Conservation (phyloP, 495 filamentous ascomycete genomes). For the Clavariopsis aquatica region DNA sequence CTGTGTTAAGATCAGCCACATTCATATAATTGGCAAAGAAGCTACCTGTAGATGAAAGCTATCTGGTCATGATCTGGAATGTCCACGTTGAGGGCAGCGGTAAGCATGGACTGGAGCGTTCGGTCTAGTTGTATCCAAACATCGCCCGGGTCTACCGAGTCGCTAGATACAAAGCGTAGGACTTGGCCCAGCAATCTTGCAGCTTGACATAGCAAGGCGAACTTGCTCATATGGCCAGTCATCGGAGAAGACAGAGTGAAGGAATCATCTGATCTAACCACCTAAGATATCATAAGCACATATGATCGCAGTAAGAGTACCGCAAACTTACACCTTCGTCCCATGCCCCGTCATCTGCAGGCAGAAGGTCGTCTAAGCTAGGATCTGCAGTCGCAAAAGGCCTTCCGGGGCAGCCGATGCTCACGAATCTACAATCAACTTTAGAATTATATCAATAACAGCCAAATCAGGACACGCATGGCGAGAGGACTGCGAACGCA, state of each 20-base stretch:
- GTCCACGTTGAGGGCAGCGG: constrained; percentile 27
- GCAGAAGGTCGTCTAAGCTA: constrained; percentile 18
- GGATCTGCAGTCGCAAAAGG: constrained; percentile 28
- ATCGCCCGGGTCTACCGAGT: not conserved
- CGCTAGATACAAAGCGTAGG: constrained; percentile 7
- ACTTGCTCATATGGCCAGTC: constrained; percentile 27
- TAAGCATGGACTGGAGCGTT: constrained; percentile 44
- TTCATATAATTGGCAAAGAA: not conserved
- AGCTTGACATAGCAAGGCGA: constrained; percentile 29
- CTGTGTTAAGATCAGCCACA: not conserved
- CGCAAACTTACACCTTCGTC: constrained; percentile 24
- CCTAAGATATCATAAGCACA: constrained; percentile 7
- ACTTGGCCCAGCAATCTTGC: constrained; percentile 27
- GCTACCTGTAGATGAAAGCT: constrained; percentile 22
- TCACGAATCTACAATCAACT: constrained; percentile 18
- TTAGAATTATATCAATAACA: constrained; percentile 8
- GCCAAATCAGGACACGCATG: constrained; percentile 8
- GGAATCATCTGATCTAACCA: constrained; percentile 13
- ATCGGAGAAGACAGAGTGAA: constrained; percentile 20
- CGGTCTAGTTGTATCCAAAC: constrained; percentile 41
- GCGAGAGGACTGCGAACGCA: constrained; percentile 16
- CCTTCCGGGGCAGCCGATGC: constrained; percentile 25
- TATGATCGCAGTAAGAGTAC: not conserved
- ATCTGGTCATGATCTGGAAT: constrained; percentile 23
- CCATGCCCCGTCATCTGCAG: constrained; percentile 22